phyloP scores from a whole-genome alignment of 768 basidiomycete genomes.

The Mycena maculata region DNA sequence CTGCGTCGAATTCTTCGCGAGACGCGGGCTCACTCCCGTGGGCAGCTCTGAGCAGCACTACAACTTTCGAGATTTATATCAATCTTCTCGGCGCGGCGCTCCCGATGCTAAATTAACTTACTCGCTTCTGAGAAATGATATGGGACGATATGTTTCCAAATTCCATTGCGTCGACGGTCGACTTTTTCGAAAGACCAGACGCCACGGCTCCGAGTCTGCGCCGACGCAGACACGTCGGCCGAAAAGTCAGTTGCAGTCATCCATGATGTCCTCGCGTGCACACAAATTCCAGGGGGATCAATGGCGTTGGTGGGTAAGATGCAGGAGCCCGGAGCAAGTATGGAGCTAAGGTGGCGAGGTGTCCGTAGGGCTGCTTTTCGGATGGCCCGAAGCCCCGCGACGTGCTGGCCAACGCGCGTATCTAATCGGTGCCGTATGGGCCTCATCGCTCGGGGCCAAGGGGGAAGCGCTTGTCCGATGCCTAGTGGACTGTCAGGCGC shows the following conservation, averaged over 20 bases:
- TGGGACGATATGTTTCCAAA: too few species aligned
- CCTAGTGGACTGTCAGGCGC: too few species aligned
- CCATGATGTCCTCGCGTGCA: too few species aligned
- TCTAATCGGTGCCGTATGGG: not conserved
- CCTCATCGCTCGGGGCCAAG: too few species aligned
- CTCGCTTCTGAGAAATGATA: not conserved
- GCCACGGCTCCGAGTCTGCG: slow-evolving; percentile 8
- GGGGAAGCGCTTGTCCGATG: too few species aligned
- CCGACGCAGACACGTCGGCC: slow-evolving; percentile 9
- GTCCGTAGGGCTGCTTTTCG: not conserved
- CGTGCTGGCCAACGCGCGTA: slow-evolving; percentile 2
- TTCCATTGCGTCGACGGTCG: slow-evolving; percentile 7
- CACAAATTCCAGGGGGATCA: too few species aligned
- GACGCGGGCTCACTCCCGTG: not conserved
- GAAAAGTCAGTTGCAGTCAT: too few species aligned
- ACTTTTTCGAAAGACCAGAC: too few species aligned
- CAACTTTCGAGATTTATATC: slow-evolving; percentile 1
- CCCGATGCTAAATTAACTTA: not conserved
- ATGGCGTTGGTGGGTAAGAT: not conserved
- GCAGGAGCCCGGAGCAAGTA: not conserved
- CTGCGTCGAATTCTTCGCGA: too few species aligned
- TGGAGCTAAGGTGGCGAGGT: not conserved
- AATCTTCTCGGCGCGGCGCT: not conserved
- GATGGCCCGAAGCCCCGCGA: slow-evolving; percentile 15
- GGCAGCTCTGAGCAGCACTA: too few species aligned